Evolutionary conservation across 805 yeast species (phyloP), one percentile per base, ranked within the genome.

Genomic region (Myxozyma nipponensis): DNA sequence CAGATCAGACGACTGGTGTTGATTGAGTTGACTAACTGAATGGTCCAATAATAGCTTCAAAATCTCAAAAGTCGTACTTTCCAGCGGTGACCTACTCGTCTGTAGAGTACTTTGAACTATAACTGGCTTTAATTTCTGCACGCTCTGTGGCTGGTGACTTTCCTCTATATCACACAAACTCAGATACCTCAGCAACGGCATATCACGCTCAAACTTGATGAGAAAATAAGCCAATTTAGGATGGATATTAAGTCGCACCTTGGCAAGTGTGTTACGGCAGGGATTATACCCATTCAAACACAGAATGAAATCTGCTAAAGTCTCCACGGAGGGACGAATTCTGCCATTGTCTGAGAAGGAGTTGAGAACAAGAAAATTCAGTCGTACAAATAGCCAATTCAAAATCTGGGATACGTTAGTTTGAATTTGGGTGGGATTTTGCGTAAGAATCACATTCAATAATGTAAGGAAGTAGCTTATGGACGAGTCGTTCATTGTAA

Each of bases 401-500:
- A 35, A 10, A n/a, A 25, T 32, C 6, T 18, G 13, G 6, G 18
- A 5, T 15, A 19, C 32, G 32, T 22, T 10, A 5, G n/a, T 6
- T 10, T 21, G 6, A 17, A 10, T 17, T 15, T 38, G 13, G 35
- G 21, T 0, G 24, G 34, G n/a, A 23, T 24, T 4, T 13, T 25
- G 17, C 32, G 17, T 15, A 18, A 17, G 18, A 25, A 21, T 2
- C n/a, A 22, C 9, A 10, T n/a, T 9, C 18, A 39, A 17, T 39
- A 39, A 10, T 17, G 26, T 39, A 19, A 18, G 7, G 6, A 22
- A 17, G 30, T 37, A 42, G 1, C 35, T 13, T 9, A 53, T 9
- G 1, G 57, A 46, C n/a, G 50, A 45, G 9, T 45, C 50, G 15
- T 42, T 19, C 5, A 53, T 15, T 19, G 18, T 39, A 2, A 25